Evolutionary conservation across 2,329 filamentous ascomycete species (phyloP), one percentile per base, ranked within the genome.

Genomic region (Aspergillus costaricaensis): DNA sequence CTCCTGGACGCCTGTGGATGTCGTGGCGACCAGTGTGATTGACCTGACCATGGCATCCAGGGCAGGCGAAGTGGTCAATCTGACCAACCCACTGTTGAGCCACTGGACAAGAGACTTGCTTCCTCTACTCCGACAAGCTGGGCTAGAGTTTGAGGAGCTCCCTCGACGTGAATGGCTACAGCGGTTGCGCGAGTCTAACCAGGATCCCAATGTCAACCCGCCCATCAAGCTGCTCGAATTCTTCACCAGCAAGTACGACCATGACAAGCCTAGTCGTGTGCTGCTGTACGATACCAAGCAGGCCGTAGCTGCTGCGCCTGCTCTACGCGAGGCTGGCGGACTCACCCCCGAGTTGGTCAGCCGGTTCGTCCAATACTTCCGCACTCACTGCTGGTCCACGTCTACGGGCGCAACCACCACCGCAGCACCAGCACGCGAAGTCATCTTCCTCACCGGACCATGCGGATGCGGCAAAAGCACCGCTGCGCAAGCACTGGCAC

Each of bases 391-490:
- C 41, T 68, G 67, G 67, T 38, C 52, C 15, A 14, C 30, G 19
- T 48, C 51, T 4, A 7, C 12, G 0, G 17, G 30, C 8, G 2
- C 41, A 12, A 9, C 12, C 14, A 30, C 38, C 3, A 7, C 38
- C 6, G 21, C 21, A 15, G 15, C 19, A 5, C 12, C 55, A 21
- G 27, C 49, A 5, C 60, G 65, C 1, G 61, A 67, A 30, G 52
- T 68, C 14, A 59, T 69, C 14, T 64, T 68, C 64, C 78, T 84
- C 27, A 82, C 81, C 19, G 82, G 82, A 5, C 82, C 82, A 19
- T 82, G 82, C 55, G 82, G 82, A 38, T 83, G 82, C 63, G 82
- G 82, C 27, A 85, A 85, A 74, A 83, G 78, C 60, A 83, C 81
- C 7, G 77, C 83, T 43, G 81, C 81, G 14, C 77, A 79, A 58